Conservation (phyloP, 1,284 basidiomycete genomes). For the Trametes polyzona region DNA sequence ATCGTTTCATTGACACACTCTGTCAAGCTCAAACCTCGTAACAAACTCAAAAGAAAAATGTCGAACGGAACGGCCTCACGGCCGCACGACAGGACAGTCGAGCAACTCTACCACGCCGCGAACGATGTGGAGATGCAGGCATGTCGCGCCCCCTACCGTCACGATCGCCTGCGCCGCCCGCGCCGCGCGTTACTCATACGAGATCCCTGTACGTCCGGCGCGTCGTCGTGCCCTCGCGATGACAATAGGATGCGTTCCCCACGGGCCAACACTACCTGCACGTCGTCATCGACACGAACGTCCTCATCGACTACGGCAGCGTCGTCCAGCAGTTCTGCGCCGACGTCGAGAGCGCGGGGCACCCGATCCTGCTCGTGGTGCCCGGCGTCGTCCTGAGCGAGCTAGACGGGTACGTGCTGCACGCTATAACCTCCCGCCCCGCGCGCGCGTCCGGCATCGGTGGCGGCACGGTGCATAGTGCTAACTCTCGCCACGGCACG, state of each 20-base stretch:
- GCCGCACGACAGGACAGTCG: slow-evolving; percentile 45
- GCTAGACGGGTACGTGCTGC: slow-evolving; percentile 62
- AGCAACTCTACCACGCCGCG: slow-evolving; percentile 54
- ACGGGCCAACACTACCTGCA: slow-evolving; percentile 34
- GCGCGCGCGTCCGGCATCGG: neutral
- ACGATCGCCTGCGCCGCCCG: no score
- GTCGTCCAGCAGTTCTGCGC: slow-evolving; percentile 64
- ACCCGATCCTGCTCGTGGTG: slow-evolving; percentile 63
- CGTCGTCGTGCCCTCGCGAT: no score
- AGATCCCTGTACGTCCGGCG: no score
- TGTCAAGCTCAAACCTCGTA: neutral
- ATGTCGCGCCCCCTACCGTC: neutral
- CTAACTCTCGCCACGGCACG: no score
- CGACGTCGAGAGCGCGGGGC: slow-evolving; percentile 53
- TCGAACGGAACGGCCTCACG: neutral
- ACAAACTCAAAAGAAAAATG: slow-evolving; percentile 1
- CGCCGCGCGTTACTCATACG: no score
- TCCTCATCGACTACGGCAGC: slow-evolving; percentile 67
- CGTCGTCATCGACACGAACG: slow-evolving; percentile 75
- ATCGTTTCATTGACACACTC: neutral
- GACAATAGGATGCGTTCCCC: slow-evolving; percentile 28
- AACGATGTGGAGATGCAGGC: slow-evolving; percentile 76
- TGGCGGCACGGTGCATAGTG: no score
- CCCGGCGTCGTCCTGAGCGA: slow-evolving; percentile 75
- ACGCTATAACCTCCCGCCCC: neutral